phyloP scores from a whole-genome alignment of 129 eudicot genomes.

The Flaveria linearis region DNA sequence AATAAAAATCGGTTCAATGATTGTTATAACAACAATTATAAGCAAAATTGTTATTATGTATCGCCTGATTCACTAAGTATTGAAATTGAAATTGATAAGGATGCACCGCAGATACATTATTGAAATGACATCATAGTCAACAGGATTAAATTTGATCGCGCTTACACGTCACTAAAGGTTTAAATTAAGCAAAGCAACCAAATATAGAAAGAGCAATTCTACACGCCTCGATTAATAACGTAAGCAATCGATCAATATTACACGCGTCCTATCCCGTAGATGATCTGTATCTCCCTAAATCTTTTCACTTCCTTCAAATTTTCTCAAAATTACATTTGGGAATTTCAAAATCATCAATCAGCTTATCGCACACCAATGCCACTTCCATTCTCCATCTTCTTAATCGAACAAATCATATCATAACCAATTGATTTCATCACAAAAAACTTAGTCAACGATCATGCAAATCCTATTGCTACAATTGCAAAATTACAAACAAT shows the following conservation, averaged over 20 bases:
- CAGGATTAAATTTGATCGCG: background rate
- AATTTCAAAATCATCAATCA: background rate
- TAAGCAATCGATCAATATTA: background rate
- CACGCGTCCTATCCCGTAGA: background rate
- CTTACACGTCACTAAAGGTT: background rate
- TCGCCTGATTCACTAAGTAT: background rate
- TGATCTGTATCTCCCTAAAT: conserved; percentile 12
- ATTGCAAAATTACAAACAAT: background rate
- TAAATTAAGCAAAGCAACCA: conserved; percentile 7
- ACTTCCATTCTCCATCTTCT: background rate
- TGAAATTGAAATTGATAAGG: background rate
- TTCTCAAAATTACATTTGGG: background rate
- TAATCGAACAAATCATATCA: background rate
- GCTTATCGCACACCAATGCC: conserved; percentile 15
- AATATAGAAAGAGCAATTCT: conserved; percentile 20
- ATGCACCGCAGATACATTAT: background rate
- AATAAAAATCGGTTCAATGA: background rate
- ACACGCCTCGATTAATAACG: background rate
- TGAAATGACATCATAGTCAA: conserved; percentile 6
- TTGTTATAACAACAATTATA: background rate
- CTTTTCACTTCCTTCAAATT: background rate
- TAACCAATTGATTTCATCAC: background rate
- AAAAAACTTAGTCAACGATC: background rate
- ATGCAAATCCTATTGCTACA: background rate
- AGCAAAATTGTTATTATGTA: background rate